These are phyloP conservation scores for Ceriops tagal DNA, from an alignment of 345 rosid species.

Conservation along the genomic window DNA sequence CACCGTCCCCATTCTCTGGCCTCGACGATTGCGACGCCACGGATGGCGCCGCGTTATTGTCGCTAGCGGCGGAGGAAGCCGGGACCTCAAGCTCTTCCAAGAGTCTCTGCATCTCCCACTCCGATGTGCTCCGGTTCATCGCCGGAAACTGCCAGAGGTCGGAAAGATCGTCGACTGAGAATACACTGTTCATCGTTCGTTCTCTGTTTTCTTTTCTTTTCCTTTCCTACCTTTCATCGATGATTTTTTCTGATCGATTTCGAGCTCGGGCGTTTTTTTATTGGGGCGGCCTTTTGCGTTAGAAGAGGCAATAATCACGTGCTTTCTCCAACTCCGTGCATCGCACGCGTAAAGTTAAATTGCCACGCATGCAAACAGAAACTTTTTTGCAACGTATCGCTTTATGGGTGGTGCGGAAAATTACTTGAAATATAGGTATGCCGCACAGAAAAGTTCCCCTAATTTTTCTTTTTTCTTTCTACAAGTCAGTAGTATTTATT, in stretches of 20 bases:
- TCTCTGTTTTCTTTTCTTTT: neutral
- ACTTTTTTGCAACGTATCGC: no score
- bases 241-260: no score
- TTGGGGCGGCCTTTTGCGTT: neutral
- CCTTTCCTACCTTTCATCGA: neutral
- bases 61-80: slow-evolving; percentile 29
- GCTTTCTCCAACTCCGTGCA: neutral
- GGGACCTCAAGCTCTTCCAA: slow-evolving; percentile 39
- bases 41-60: slow-evolving; percentile 33
- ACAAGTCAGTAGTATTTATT: no score
- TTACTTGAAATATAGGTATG: no score
- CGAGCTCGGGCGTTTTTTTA: no score
- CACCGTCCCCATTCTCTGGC: slow-evolving; percentile 36
- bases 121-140: slow-evolving; percentile 61
- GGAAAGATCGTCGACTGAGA: slow-evolving; percentile 66
- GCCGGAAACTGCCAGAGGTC: slow-evolving; percentile 54
- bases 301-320: slow-evolving; percentile 8
- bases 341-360: no score
- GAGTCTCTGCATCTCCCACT: slow-evolving; percentile 65
- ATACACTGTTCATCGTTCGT: slow-evolving; percentile 26
- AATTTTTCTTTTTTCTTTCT: no score
- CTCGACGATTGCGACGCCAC: slow-evolving; percentile 36
- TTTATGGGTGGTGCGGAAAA: no score
- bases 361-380: no score
- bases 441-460: no score